Base-by-base conservation (phyloP, 768 basidiomycete species). In the Polyporus arcularius region DNA sequence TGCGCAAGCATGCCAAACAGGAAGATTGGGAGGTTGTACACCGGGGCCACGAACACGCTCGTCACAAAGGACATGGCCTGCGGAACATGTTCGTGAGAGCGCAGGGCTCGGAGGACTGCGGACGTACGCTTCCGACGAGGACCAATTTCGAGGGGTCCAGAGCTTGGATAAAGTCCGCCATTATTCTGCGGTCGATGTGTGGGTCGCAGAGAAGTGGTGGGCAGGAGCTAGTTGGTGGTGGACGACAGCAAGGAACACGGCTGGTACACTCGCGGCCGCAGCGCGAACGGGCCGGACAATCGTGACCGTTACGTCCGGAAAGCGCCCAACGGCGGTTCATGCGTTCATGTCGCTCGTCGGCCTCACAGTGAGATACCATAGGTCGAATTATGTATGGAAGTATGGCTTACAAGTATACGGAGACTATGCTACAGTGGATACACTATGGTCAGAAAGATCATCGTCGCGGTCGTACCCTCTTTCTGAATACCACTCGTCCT, bases 1-100 rank as follows among this genome's bases (percentile, higher is more conserved):
- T 89, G 86, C 0, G 81, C 86, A 71, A 91, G 87, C 1, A 77
- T 74, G 0, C 92, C 92, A 62, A 92, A 93, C 28, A 94, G 79
- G 64, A 92, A 88, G 54, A 94, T 78, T n/a, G 92, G 86, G 21
- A 94, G 77, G 70, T 94, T 94, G 72, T 94, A 94, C 1, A 79
- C 70, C 2, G 91, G 89, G 0, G 84, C 74, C 0, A 76, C 64
- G 69, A 85, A 89, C 4, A 86, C 78, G 59, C 76, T 75, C 47
- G 83, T 75, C 48, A 80, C 51, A 63, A 90, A 87, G 14, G 90
- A 86, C 30, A 93, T 73, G 30, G 74, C 78, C 90, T 92, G 65
- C 18, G 55, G 55, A 55, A 45, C 58, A 43, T 31, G 35, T 28
- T 51, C 21, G 45, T 51, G 15, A 35, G 46, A 18, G 49, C 35